Evolutionary conservation across 2,329 filamentous ascomycete genomes (phyloP).

Genomic region (Epichloe sp.): DNA sequence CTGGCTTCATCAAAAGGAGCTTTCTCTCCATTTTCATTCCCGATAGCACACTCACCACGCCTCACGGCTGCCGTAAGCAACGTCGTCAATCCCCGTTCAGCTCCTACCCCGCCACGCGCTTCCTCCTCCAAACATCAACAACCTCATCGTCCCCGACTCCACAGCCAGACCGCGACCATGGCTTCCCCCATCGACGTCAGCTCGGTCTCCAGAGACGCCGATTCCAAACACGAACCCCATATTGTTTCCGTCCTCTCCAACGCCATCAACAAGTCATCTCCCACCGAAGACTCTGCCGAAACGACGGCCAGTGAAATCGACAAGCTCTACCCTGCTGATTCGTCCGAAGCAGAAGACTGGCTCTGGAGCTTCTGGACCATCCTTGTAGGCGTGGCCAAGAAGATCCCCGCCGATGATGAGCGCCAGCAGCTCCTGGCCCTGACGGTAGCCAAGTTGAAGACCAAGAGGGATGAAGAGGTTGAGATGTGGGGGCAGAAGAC

Average conservation of each 20-base stretch:
- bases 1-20: too few species aligned
- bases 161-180: conserved; percentile 1
- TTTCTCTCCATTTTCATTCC: not conserved
- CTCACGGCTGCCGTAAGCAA: not conserved
- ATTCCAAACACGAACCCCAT: conserved; percentile 7
- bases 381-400: conserved; percentile 12
- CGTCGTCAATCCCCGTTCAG: not conserved
- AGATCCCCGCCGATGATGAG: conserved; percentile 15
- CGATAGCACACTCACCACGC: not conserved
- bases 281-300: conserved; percentile 9
- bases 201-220: conserved; percentile 1
- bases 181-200: conserved; percentile 2
- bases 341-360: conserved; percentile 12
- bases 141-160: not conserved
- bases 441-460: conserved; percentile 12
- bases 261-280: conserved; percentile 10
- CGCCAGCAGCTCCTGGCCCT: conserved; percentile 13
- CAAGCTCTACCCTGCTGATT: conserved; percentile 11
- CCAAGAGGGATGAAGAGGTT: conserved; percentile 11
- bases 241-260: conserved; percentile 13
- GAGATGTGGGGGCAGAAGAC: conserved; percentile 16
- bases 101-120: not conserved
- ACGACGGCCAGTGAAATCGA: conserved; percentile 14
- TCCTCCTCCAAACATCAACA: not conserved
- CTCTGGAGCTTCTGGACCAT: conserved; percentile 19